Conservation (phyloP, 176 grass and related monocot genomes). For the Microstegium vimineum region DNA sequence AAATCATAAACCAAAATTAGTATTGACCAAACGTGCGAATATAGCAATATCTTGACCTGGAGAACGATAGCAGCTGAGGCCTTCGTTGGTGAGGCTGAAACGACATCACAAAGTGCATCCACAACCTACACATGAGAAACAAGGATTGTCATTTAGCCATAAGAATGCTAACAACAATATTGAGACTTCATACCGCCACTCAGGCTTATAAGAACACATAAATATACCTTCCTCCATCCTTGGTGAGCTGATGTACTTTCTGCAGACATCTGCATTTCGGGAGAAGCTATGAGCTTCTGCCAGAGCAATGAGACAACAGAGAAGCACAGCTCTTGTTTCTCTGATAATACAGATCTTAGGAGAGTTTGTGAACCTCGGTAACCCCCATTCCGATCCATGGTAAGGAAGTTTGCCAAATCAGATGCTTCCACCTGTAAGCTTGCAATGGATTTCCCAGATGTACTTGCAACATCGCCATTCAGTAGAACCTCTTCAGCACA, state of each 20-base stretch:
- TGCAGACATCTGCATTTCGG: conserved; percentile 95
- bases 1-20: neutral
- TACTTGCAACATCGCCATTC: conserved; percentile 54
- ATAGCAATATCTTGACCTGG: conserved; percentile 65
- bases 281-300: conserved; percentile 91
- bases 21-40: conserved; percentile 9
- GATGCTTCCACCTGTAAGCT: conserved; percentile 86
- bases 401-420: conserved; percentile 93
- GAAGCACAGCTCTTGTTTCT: conserved; percentile 93
- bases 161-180: conserved; percentile 17
- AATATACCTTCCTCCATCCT: conserved; percentile 91
- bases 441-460: conserved; percentile 68
- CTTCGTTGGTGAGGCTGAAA: conserved; percentile 95
- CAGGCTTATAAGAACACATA: neutral
- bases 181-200: neutral
- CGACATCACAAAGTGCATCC: conserved; percentile 95
- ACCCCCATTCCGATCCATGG: conserved; percentile 88
- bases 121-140: conserved; percentile 54
- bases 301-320: conserved; percentile 97
- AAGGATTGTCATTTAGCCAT: neutral
- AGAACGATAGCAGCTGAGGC: conserved; percentile 91
- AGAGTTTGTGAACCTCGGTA: conserved; percentile 72
- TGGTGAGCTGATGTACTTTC: conserved; percentile 99
- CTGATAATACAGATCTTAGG: conserved; percentile 79
- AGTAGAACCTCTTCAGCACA: conserved; percentile 35